These are phyloP conservation scores for Aurinia saxatilis DNA, from an alignment of 345 rosid genomes.

Conservation along the genomic window DNA sequence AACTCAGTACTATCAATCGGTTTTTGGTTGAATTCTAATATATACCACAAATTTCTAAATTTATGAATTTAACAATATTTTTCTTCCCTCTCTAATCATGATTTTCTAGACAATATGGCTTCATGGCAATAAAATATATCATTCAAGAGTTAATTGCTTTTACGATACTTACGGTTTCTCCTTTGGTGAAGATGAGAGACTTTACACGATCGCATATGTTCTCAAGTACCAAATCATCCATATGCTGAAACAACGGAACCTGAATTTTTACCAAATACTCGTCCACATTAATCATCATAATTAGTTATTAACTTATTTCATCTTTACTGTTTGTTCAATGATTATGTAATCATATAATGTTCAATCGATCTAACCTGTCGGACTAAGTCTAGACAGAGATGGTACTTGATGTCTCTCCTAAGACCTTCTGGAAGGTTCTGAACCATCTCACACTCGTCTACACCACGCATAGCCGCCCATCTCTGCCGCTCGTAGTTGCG, in stretches of 20 bases:
- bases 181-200: slow-evolving; percentile 89
- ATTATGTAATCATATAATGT: background rate
- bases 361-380: slow-evolving; percentile 61
- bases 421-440: slow-evolving; percentile 86
- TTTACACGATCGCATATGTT: slow-evolving; percentile 92
- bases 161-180: slow-evolving; percentile 66
- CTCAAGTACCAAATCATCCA: slow-evolving; percentile 92
- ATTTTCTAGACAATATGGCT: background rate
- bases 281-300: background rate
- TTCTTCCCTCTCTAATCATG: background rate
- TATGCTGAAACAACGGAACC: slow-evolving; percentile 93
- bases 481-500: slow-evolving; percentile 87
- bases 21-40: too few species aligned
- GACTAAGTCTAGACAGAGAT: slow-evolving; percentile 85
- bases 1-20: too few species aligned
- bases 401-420: slow-evolving; percentile 92
- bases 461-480: slow-evolving; percentile 99
- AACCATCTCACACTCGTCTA: slow-evolving; percentile 84
- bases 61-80: too few species aligned
- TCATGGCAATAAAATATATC: background rate
- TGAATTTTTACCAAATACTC: slow-evolving; percentile 20
- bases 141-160: background rate
- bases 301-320: background rate
- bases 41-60: too few species aligned
- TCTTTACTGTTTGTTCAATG: background rate